These are phyloP conservation scores for Phytophthora hybrid DNA, from an alignment of 352 stramenopile genomes.

Conservation along the genomic window DNA sequence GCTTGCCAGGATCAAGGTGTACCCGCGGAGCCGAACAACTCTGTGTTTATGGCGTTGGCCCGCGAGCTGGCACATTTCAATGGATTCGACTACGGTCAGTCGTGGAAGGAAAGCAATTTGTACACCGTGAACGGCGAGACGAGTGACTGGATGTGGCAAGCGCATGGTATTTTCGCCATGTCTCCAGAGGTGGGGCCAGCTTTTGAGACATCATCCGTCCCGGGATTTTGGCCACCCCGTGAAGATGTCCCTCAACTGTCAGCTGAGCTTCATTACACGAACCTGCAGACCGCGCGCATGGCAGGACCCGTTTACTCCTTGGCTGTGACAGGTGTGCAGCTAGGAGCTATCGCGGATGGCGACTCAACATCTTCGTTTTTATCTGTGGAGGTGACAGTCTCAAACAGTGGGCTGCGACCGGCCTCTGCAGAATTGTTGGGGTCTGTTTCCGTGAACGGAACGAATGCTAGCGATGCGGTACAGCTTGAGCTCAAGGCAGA, in stretches of 20 bases:
- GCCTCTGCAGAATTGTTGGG: constrained; percentile 47
- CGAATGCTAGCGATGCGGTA: constrained; percentile 36
- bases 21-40: constrained; percentile 40
- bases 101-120: constrained; percentile 86
- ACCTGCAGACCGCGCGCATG: constrained; percentile 60
- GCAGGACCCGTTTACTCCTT: constrained; percentile 67
- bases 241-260: constrained; percentile 67
- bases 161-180: constrained; percentile 85
- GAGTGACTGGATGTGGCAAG: constrained; percentile 89
- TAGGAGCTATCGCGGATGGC: constrained; percentile 10
- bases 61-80: constrained; percentile 82
- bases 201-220: constrained; percentile 47
- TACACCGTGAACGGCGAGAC: constrained; percentile 90
- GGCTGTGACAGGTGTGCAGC: constrained; percentile 39
- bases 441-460: constrained; percentile 46
- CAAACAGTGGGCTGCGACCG: constrained; percentile 51
- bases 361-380: constrained; percentile 23
- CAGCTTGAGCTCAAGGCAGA: constrained; percentile 28
- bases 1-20: constrained; percentile 73
- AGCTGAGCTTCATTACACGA: constrained; percentile 79
- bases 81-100: constrained; percentile 76
- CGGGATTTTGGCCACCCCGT: constrained; percentile 76
- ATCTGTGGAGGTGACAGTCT: constrained; percentile 42
- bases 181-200: constrained; percentile 82
- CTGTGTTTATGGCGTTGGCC: constrained; percentile 62